Conservation (phyloP, 352 stramenopile species). For the Globisporangium takayamanum region DNA sequence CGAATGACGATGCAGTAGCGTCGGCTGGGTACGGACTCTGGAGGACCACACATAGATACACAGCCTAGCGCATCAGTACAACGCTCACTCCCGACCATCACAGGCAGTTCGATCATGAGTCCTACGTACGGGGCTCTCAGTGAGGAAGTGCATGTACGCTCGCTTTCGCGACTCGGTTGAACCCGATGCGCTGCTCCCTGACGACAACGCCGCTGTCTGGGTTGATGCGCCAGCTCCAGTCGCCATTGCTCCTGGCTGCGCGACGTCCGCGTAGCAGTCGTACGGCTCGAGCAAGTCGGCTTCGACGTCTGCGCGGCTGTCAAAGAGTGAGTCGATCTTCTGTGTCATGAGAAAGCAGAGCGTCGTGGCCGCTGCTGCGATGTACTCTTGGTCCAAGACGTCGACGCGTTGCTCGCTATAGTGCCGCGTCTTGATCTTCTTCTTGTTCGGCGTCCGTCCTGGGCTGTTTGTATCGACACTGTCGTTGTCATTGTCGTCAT, state of each 20-base stretch:
- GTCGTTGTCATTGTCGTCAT: slow-evolving; percentile 6
- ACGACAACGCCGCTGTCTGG: background rate
- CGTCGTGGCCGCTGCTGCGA: slow-evolving; percentile 67
- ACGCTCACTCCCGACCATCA: background rate
- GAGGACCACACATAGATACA: background rate
- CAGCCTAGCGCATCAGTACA: background rate
- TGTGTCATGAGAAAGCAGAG: slow-evolving; percentile 82
- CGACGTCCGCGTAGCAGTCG: slow-evolving; percentile 50
- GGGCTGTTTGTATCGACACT: slow-evolving; percentile 8
- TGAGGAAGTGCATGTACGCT: slow-evolving; percentile 77
- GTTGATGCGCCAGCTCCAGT: background rate
- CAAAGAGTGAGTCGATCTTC: slow-evolving; percentile 78
- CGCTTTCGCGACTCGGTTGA: slow-evolving; percentile 43
- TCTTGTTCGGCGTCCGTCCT: slow-evolving; percentile 30
- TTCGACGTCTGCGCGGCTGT: slow-evolving; percentile 40
- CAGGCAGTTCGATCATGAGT: no score
- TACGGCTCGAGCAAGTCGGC: slow-evolving; percentile 62
- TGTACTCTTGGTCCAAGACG: slow-evolving; percentile 71
- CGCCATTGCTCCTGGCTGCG: slow-evolving; percentile 8
- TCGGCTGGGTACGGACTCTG: slow-evolving; percentile 19
- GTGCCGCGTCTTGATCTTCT: slow-evolving; percentile 38
- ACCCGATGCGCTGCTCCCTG: slow-evolving; percentile 6
- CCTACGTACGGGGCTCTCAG: slow-evolving; percentile 37
- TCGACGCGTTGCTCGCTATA: slow-evolving; percentile 23
- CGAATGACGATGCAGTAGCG: slow-evolving; percentile 17